These are phyloP conservation scores for Tricholoma hemisulphureum DNA, from an alignment of 768 basidiomycete genomes.

Conservation along the genomic window DNA sequence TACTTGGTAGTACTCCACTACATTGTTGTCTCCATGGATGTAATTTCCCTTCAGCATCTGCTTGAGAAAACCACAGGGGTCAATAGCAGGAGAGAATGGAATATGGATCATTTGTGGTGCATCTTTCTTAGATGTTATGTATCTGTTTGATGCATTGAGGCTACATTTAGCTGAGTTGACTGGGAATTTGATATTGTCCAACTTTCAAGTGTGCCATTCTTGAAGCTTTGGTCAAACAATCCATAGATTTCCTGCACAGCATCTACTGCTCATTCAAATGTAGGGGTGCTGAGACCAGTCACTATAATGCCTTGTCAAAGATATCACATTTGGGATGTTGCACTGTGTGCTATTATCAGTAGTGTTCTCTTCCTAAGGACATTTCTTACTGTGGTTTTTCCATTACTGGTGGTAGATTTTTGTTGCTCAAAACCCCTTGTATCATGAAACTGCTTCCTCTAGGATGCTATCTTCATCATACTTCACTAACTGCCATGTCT, in stretches of 20 bases:
- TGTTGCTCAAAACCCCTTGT: constrained; percentile 1
- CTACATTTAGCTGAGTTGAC: not conserved
- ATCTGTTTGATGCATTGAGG: not conserved
- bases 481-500: not conserved
- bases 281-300: constrained; percentile 5
- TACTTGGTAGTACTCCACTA: not conserved
- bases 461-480: not conserved
- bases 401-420: not conserved
- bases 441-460: constrained; percentile 5
- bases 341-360: not conserved
- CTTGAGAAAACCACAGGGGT: not conserved
- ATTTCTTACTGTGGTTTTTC: not conserved
- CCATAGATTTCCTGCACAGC: not conserved
- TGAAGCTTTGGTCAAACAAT: not conserved
- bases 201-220: not conserved
- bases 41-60: not conserved
- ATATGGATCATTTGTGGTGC: constrained; percentile 1
- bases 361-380: not conserved
- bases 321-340: not conserved
- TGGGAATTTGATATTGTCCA: not conserved
- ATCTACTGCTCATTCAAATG: constrained; percentile 1
- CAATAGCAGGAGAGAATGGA: not conserved
- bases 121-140: not conserved
- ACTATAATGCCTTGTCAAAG: constrained; percentile 5
- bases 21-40: not conserved